Base-by-base conservation (phyloP, 2,329 filamentous ascomycete genomes). In the Stemphylium lycopersici region DNA sequence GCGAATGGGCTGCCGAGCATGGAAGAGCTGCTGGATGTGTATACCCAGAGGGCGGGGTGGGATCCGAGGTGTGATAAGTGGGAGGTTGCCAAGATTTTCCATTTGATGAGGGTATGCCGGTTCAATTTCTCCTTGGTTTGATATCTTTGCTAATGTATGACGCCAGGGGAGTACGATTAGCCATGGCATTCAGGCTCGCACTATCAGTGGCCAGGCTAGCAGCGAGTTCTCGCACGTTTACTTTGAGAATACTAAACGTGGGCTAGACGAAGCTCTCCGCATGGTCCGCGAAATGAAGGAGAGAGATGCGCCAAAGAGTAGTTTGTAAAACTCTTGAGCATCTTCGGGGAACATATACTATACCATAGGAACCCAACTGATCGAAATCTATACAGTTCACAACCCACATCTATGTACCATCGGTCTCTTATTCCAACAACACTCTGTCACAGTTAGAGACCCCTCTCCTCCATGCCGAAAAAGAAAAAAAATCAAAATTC, bases 1-100 rank as follows among this genome's bases (percentile, higher is more conserved):
- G 85, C 84, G 0, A 85, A 86, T 1, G 91, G 91, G 2, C 80
- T 92, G 47, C 87, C 87, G 5, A 78, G 78, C 2, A 80, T 83
- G 52, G 77, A 83, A 6, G 79, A 88, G 52, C 79, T 86, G 53
- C 66, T 90, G 37, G 70, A 76, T 40, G 90, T 87, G 86, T 92
- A 91, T 73, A 71, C 77, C 16, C 80, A 84, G 56, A 81, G 84
- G 10, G 84, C 87, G 1, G 88, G 88, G n/a, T 96, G 90, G 83
- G 83, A 92, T 75, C 85, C 89, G 10, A 65, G 69, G 43, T 40
- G 48, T 42, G 70, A 73, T 55, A 59, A 62, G 36, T 73, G 70
- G 71, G 66, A 74, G 42, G 61, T 73, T 49, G 70, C 69, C 10
- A 72, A 71, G 45, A 58, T 71, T 4, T 74, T 74, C 33, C 68